Evolutionary conservation across 2,329 filamentous ascomycete genomes (phyloP).

Genomic region (Trichophyton verrucosum): DNA sequence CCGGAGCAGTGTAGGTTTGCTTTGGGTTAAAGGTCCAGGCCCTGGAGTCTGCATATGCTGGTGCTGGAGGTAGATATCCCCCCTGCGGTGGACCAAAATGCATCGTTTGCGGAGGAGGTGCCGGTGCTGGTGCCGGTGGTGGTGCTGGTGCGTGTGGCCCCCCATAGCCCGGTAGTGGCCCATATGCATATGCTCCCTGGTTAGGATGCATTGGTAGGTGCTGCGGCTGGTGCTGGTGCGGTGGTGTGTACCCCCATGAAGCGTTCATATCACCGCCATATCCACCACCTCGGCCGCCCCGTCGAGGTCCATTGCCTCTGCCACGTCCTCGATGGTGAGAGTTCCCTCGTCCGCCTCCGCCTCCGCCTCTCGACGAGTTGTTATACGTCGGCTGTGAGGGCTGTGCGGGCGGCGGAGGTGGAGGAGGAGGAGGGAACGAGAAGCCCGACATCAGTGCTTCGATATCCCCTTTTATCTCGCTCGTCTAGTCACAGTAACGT

Average conservation of each 20-base stretch:
- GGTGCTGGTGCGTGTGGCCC: background rate
- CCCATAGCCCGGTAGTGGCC: background rate
- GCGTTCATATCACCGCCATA: background rate
- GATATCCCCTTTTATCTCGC: background rate
- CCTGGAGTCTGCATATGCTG: background rate
- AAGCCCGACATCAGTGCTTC: conserved; percentile 28
- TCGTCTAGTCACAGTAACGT: too few species aligned
- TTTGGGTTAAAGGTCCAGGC: background rate
- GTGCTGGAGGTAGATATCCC: background rate
- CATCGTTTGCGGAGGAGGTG: background rate
- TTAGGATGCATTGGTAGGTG: background rate
- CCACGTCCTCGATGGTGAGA: background rate
- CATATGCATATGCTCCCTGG: background rate
- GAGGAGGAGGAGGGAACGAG: conserved; percentile 34
- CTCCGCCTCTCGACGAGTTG: conserved; percentile 18
- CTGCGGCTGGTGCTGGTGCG: too few species aligned
- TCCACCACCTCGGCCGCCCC: background rate
- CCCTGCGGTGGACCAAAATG: background rate
- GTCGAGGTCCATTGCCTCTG: background rate
- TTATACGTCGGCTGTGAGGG: conserved; percentile 14
- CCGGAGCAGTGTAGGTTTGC: background rate
- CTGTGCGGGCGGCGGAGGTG: conserved; percentile 29
- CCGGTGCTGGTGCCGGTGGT: background rate
- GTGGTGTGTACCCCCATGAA: background rate
- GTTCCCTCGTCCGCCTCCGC: conserved; percentile 12